Conservation (phyloP, 2,329 filamentous ascomycete species). For the Alternaria dauci region DNA sequence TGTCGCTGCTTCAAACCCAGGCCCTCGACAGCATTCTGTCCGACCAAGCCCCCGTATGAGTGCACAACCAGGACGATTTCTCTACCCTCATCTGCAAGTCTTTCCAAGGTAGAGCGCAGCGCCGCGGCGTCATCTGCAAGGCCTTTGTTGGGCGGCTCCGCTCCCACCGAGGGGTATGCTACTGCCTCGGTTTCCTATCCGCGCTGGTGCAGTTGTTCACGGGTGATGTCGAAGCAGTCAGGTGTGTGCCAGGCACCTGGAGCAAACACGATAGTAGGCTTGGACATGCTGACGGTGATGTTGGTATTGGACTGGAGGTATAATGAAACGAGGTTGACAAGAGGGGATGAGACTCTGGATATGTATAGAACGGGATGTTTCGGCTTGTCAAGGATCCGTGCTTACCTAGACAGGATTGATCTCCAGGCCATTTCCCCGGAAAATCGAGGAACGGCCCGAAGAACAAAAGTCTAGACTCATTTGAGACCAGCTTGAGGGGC, state of each 20-base stretch:
- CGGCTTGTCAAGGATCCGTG: neutral
- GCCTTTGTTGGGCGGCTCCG: slow-evolving; percentile 11
- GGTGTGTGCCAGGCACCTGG: slow-evolving; percentile 7
- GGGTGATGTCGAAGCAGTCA: slow-evolving; percentile 5
- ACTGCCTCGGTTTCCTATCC: slow-evolving; percentile 10
- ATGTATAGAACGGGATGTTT: neutral
- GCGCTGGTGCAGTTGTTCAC: slow-evolving; percentile 7
- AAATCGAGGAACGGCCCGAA: neutral
- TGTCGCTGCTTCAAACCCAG: slow-evolving; percentile 2
- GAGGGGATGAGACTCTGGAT: neutral
- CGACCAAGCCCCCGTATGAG: slow-evolving; percentile 10
- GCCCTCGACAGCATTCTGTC: slow-evolving; percentile 4
- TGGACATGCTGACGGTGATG: slow-evolving; percentile 2
- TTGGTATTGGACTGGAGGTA: neutral
- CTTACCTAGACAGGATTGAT: neutral
- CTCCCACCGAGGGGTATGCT: slow-evolving; percentile 8
- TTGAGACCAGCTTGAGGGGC: neutral
- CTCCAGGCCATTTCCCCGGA: neutral
- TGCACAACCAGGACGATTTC: slow-evolving; percentile 6
- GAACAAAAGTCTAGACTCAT: neutral
- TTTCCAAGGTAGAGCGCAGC: slow-evolving; percentile 4
- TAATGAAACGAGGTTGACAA: neutral
- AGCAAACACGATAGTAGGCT: slow-evolving; percentile 3
- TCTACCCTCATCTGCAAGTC: slow-evolving; percentile 6
- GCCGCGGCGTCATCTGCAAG: slow-evolving; percentile 4